Evolutionary conservation across 352 stramenopile genomes (phyloP), one percentile per base, ranked within the genome.

Genomic region (Pythium phragmiticola): DNA sequence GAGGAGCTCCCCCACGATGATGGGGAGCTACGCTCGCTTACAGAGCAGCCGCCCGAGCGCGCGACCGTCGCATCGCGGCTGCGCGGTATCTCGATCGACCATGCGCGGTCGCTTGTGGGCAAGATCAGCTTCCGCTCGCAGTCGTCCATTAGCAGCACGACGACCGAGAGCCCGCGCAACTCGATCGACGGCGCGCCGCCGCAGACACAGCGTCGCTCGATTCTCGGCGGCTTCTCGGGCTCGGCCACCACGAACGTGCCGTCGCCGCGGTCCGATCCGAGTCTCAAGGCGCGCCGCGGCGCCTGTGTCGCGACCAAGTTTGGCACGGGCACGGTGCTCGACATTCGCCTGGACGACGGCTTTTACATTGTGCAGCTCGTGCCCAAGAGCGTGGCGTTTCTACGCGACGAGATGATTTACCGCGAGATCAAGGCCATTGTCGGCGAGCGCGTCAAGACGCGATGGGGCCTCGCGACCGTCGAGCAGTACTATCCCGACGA

Each of bases 401-500:
- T 94, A 57, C 71, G 69, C 13, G 80, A 90, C 14, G 77, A 90
- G 2, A 69, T 68, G 11, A 84, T 94, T 59, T 75, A 92, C 33
- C 73, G 84, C 26, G 86, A 92, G 66, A 89, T 94, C 73, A 92
- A 92, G 68, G 82, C 80, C 26, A 69, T 94, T n/a, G 82, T 92
- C 33, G 86, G 86, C 19, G 86, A 94, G 62, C 70, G 86, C 21
- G 86, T 94, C 9, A 92, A 92, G 67, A 94, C 86, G 0, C 81
- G 83, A 19, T 94, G 86, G 86, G 85, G 86, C 11, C 80, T 92
- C 60, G 86, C 86, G 39, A 92, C 84, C 0, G 82, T 94, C 7
- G 86, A 94, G 71, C 72, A 89, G 59, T 94, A 94, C 67, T 92
- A 90, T 58, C 71, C 90, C 30, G 82, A 92, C n/a, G 83, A 92